Evolutionary conservation across 2,329 filamentous ascomycete species (phyloP), one percentile per base, ranked within the genome.

Genomic region (Cladosporium austrohemisphaericum): DNA sequence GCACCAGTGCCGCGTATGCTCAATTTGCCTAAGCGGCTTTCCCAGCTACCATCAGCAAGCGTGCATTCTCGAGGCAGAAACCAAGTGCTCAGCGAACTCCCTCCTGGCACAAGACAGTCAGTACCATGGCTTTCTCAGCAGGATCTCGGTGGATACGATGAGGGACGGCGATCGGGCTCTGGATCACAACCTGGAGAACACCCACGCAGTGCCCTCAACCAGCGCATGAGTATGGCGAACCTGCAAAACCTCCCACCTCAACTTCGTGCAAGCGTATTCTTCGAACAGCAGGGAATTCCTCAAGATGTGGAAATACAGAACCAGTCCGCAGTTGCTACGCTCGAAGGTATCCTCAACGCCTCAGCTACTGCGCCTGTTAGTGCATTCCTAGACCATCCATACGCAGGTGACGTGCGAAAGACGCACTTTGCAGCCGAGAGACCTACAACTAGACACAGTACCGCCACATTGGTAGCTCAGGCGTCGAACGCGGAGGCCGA

Each of bases 1-100:
- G 93, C 93, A 3, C 91, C 89, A 1, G 93, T 98, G 2, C 93
- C 93, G 3, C 84, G 86, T 54, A 91, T 95, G 84, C 77, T 98
- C 50, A 97, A 95, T 60, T 73, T 98, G 10, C 93, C 93, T 1
- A 89, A 90, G 36, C 87, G 89, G 60, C 72, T 97, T 43, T 95
- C 91, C 1, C 87, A 84, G 60, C 78, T 83, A 45, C 82, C 85
- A 7, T 79, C 85, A 46, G 71, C 79, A 2, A 71, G 76, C 8
- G 76, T 83, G 4, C 78, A 83, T 49, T 84, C 89, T 49, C 79
- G 83, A 57, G 80, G 88, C 47, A 82, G 86, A 18, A 87, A 88
- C 1, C 84, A 93, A 59, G 71, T 92, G 5, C 68, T 94, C 36
- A 81, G 56, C 20, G 54, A 60, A 35, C 50, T 64, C 41, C 32